Conservation (phyloP, 1,284 basidiomycete species). For the Rhodofomes roseus region DNA sequence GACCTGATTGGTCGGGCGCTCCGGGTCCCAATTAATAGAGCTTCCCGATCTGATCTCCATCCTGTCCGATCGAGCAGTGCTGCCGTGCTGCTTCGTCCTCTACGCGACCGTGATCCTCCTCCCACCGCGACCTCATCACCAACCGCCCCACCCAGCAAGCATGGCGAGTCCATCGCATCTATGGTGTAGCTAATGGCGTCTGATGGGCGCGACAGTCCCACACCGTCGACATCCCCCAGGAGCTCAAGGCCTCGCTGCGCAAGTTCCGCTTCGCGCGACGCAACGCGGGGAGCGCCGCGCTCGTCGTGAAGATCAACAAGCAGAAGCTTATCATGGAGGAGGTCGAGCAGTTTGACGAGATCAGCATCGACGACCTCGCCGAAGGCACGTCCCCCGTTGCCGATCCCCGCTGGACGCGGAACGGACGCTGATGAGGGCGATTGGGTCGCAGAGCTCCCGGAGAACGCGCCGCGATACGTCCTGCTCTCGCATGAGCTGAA, state of each 20-base stretch:
- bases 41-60: background rate
- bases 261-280: constrained; percentile 82
- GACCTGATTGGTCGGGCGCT: background rate
- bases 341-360: constrained; percentile 74
- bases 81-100: background rate
- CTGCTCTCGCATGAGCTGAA: constrained; percentile 80
- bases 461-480: constrained; percentile 86
- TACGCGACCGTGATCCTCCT: background rate
- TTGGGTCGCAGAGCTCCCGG: constrained; percentile 71
- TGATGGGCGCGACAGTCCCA: constrained; percentile 40
- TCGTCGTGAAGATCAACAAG: constrained; percentile 89
- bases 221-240: constrained; percentile 81
- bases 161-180: background rate
- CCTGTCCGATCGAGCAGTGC: background rate
- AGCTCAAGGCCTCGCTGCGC: constrained; percentile 70
- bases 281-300: constrained; percentile 66
- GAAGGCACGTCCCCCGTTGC: constrained; percentile 52
- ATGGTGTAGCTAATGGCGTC: background rate
- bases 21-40: background rate
- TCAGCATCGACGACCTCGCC: constrained; percentile 78
- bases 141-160: background rate
- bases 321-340: constrained; percentile 74
- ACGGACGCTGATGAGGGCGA: constrained; percentile 2
- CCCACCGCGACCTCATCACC: too few species aligned
- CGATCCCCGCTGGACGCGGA: background rate